Percentiles rank a stretch among this genome's conserved stretches.
These are phyloP conservation scores for Clitocybe nebularis DNA, from an alignment of 1,284 basidiomycete genomes.

Conservation along the genomic window DNA sequence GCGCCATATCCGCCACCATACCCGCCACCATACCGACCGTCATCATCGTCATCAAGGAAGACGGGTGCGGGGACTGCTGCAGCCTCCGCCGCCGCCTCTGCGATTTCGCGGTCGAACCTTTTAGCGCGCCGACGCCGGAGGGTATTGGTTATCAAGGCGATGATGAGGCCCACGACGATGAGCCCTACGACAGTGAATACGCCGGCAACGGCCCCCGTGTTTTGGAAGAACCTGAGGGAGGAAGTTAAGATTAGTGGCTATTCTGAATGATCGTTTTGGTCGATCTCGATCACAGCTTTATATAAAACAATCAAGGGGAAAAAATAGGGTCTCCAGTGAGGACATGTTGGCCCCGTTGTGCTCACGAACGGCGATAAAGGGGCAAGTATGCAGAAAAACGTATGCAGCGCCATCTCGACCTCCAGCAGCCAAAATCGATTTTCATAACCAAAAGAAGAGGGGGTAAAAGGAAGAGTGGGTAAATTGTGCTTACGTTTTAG, in stretches of 20 bases:
- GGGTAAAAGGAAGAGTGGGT: background rate
- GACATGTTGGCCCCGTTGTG: no score
- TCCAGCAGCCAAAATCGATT: background rate
- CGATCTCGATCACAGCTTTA: no score
- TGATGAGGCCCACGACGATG: constrained; percentile 44
- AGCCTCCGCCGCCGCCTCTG: constrained; percentile 55
- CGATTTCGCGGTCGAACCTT: constrained; percentile 65
- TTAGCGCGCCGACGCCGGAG: constrained; percentile 57
- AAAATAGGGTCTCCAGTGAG: no score
- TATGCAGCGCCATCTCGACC: background rate
- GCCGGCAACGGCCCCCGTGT: constrained; percentile 66
- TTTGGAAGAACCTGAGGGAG: constrained; percentile 56
- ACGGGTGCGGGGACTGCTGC: constrained; percentile 45
- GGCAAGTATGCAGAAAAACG: background rate
- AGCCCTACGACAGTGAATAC: constrained; percentile 66
- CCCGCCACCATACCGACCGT: constrained; percentile 26
- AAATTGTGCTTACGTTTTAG: background rate
- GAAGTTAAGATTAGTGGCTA: background rate
- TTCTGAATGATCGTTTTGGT: no score
- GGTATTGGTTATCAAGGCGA: constrained; percentile 47
- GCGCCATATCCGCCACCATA: constrained; percentile 16
- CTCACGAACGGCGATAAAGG: background rate
- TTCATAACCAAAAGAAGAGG: no score
- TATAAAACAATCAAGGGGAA: no score
- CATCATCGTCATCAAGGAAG: constrained; percentile 49